phyloP scores from a whole-genome alignment of 1,284 basidiomycete species.

The Cerioporus squamosus region DNA sequence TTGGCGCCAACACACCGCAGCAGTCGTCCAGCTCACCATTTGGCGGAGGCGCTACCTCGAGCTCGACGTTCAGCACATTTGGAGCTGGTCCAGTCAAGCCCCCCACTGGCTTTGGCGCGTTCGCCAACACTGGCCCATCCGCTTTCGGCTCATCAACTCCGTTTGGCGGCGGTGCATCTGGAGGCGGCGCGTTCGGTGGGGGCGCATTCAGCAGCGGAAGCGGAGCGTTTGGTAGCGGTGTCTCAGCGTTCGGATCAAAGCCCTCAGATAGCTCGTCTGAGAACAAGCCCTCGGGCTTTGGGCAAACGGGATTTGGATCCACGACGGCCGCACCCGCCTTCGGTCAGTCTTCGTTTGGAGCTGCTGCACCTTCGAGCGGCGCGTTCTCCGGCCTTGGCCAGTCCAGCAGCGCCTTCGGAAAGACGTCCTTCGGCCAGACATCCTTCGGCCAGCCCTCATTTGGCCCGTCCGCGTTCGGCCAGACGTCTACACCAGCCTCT shows the following conservation, averaged over 20 bases:
- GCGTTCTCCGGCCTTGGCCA: too few species aligned
- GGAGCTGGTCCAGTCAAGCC: constrained; percentile 40
- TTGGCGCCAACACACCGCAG: constrained; percentile 6
- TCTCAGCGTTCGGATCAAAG: not conserved
- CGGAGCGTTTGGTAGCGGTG: constrained; percentile 12
- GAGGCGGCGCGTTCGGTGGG: constrained; percentile 7
- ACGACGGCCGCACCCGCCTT: constrained; percentile 27
- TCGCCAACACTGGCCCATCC: constrained; percentile 31
- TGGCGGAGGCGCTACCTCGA: not conserved
- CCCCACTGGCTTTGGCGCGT: constrained; percentile 45
- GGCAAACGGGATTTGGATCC: constrained; percentile 1
- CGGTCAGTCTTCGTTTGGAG: constrained; percentile 24
- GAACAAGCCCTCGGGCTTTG: constrained; percentile 6
- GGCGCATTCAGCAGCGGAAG: constrained; percentile 6
- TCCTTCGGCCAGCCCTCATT: constrained; percentile 32
- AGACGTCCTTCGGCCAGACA: constrained; percentile 33
- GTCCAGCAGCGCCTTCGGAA: constrained; percentile 31
- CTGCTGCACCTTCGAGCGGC: too few species aligned
- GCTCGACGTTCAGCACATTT: constrained; percentile 13
- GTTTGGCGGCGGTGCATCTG: constrained; percentile 9
- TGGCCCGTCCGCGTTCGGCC: constrained; percentile 38
- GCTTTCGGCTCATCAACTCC: constrained; percentile 13
- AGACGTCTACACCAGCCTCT: constrained; percentile 9
- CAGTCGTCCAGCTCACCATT: not conserved
- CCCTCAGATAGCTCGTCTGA: not conserved